A percentile compares a stretch with the other conserved stretches of the same genome.
Conservation (phyloP, 331 rosid genomes). For the Prunus yedoensis region DNA sequence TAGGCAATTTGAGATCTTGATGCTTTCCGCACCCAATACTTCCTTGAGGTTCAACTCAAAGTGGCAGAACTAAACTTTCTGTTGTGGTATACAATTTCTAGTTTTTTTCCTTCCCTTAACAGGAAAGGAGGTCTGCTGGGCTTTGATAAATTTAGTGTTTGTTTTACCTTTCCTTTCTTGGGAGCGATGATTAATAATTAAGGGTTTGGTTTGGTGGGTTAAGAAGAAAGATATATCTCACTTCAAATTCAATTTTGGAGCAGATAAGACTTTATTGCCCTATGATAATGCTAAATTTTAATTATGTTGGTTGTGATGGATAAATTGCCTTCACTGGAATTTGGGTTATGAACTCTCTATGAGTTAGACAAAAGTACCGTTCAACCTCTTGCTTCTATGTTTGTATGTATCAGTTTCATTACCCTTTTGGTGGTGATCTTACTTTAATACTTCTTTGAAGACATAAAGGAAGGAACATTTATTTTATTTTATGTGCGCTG, state of each 20-base stretch:
- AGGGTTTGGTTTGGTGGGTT: background rate
- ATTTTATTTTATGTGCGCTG: conserved; percentile 1
- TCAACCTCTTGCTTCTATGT: background rate
- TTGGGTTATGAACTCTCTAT: background rate
- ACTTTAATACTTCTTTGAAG: background rate
- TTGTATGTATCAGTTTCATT: background rate
- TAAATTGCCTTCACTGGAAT: background rate
- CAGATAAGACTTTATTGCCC: background rate
- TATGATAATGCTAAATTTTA: background rate
- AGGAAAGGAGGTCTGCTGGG: too few relatives aligned
- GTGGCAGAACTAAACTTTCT: background rate
- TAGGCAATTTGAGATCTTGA: background rate
- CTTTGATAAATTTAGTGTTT: background rate
- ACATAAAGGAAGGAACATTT: background rate
- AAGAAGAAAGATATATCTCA: background rate
- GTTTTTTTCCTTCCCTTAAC: background rate
- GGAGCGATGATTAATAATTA: background rate
- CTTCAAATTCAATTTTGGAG: background rate
- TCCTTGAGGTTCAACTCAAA: background rate
- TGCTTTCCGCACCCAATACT: background rate
- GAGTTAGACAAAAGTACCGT: background rate
- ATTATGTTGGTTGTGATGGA: background rate
- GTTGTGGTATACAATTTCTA: too few relatives aligned
- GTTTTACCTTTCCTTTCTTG: background rate
- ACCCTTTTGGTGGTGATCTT: background rate